These are phyloP conservation scores for Vitis riparia DNA, from an alignment of 164 flowering plant species.

Conservation along the genomic window DNA sequence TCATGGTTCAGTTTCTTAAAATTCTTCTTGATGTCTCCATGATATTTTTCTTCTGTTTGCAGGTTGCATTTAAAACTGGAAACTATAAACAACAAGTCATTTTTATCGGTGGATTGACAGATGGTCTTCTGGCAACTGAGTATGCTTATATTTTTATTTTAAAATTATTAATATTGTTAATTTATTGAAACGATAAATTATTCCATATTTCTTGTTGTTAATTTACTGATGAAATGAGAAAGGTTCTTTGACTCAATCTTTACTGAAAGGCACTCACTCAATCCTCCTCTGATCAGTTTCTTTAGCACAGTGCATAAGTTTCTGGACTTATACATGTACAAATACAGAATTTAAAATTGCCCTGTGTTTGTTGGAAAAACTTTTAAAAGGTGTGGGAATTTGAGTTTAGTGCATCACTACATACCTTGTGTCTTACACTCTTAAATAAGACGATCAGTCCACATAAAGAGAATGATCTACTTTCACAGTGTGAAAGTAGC, in stretches of 20 bases:
- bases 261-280: neutral
- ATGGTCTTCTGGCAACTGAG: slow-evolving; percentile 95
- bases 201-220: neutral
- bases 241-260: neutral
- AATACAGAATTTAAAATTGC: too few species aligned
- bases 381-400: too few species aligned
- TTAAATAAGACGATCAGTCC: too few species aligned
- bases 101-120: slow-evolving; percentile 89
- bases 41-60: slow-evolving; percentile 20
- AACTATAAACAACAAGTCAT: slow-evolving; percentile 85
- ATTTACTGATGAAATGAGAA: neutral
- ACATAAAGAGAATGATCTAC: too few species aligned
- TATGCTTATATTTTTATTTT: slow-evolving; percentile 34
- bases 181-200: neutral
- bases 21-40: neutral
- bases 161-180: neutral
- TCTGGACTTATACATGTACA: too few species aligned
- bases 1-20: neutral
- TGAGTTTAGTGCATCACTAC: too few species aligned
- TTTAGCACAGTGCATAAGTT: too few species aligned
- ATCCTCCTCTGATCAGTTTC: too few species aligned
- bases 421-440: too few species aligned
- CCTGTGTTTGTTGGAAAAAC: too few species aligned
- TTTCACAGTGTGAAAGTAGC: too few species aligned
- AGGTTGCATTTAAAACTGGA: slow-evolving; percentile 96